These are phyloP conservation scores for Aureobasidium musti DNA, from an alignment of 2,329 filamentous ascomycete species.

Conservation along the genomic window DNA sequence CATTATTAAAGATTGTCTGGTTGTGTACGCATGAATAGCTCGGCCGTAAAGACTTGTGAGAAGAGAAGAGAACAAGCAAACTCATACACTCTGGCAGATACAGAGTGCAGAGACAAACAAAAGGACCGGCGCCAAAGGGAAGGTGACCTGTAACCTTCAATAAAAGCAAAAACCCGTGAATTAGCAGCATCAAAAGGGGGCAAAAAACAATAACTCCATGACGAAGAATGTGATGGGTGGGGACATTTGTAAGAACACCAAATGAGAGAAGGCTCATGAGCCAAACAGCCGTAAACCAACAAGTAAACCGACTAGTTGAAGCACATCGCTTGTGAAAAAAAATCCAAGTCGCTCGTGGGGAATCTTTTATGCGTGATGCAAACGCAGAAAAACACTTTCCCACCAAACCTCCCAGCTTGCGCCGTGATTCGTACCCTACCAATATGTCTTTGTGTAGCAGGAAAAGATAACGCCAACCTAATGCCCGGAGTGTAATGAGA, in stretches of 20 bases:
- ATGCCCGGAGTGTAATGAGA: constrained; percentile 23
- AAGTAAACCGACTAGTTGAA: not conserved
- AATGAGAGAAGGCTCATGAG: constrained; percentile 10
- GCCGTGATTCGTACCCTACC: constrained; percentile 23
- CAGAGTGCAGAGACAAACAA: not conserved
- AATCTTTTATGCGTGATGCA: constrained; percentile 27
- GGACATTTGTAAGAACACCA: constrained; percentile 24
- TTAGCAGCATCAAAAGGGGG: not conserved
- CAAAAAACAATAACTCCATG: constrained; percentile 8
- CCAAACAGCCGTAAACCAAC: not conserved
- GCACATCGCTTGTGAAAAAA: not conserved
- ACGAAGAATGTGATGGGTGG: constrained; percentile 2
- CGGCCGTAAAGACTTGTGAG: constrained; percentile 17
- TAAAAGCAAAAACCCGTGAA: not conserved
- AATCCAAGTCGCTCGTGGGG: constrained; percentile 24
- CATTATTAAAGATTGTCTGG: constrained; percentile 23
- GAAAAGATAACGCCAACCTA: constrained; percentile 22
- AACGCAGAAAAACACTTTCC: constrained; percentile 21
- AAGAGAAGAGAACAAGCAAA: not conserved
- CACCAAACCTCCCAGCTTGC: constrained; percentile 24
- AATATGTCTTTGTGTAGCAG: constrained; percentile 25
- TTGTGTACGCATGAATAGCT: constrained; percentile 18
- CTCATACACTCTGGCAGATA: not conserved
- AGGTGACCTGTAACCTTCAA: constrained; percentile 2
- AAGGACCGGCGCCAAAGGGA: not conserved